Evolutionary conservation across 2,329 filamentous ascomycete species (phyloP), one percentile per base, ranked within the genome.

Genomic region (Diatrype stigma): DNA sequence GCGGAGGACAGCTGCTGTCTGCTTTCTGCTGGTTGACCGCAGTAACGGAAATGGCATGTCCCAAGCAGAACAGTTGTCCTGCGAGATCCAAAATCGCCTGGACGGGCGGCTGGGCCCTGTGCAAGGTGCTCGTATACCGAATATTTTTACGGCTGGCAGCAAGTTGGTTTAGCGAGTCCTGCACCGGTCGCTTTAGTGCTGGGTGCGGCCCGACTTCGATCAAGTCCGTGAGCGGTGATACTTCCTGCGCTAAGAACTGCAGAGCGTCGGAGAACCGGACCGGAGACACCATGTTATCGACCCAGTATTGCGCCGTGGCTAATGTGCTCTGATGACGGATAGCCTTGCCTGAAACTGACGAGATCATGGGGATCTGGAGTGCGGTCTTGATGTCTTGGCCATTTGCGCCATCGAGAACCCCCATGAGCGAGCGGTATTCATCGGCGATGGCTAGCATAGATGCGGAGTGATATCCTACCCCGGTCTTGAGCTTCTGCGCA

Each of bases 251-350:
- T 17, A 60, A 38, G 2, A 56, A 22, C 6, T 57, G 51, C 2
- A 65, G 51, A 0, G 69, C 69, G 16, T 63, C 51, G 1, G 59
- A 47, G 37, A 72, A 72, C 28, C 55, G 56, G 0, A 73, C 70
- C 0, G 67, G 67, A 0, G 59, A 63, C 2, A 64, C 53, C 40
- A 73, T 55, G 38, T 72, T 72, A 3, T 64, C 55, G 6, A 67
- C 65, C 70, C 70, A 73, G 37, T 64, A 64, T 28, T 60, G 54
- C 8, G 54, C 45, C 4, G 42, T 51, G 10, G 53, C 38, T 14
- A 63, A 23, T 5, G 35, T 17, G 10, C 54, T 46, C 11, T 51
- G 38, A 0, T 42, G 30, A 0, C 45, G 30, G 21, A 62, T 45
- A 1, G 21, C 17, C 6, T 53, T 30, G 4, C 61, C 62, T 0